Evolutionary conservation across 169 alveolate species (phyloP).

Genomic region (Babesia bovis): DNA sequence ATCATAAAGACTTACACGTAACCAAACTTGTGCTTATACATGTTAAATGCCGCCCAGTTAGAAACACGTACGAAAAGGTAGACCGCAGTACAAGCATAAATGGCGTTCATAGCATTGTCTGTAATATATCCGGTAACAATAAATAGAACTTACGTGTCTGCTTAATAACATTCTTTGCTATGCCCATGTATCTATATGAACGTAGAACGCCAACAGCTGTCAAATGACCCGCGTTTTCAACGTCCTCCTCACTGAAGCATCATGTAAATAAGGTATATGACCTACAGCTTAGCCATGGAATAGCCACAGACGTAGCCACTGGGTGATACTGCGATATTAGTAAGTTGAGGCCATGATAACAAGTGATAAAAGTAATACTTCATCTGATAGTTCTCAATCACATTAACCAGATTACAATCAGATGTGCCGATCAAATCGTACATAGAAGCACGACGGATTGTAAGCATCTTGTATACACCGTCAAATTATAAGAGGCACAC

Average conservation of each 20-base stretch:
- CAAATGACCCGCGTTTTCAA: slow-evolving; percentile 75
- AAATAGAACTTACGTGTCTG: slow-evolving; percentile 66
- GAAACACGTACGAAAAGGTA: slow-evolving; percentile 71
- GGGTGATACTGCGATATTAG: slow-evolving; percentile 67
- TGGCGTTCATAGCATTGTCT: slow-evolving; percentile 62
- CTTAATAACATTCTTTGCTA: slow-evolving; percentile 66
- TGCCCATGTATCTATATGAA: slow-evolving; percentile 69
- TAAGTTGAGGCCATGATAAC: slow-evolving; percentile 92
- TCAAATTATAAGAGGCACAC: no score
- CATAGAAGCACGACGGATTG: slow-evolving; percentile 68
- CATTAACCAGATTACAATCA: slow-evolving; percentile 74
- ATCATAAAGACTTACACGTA: slow-evolving; percentile 69
- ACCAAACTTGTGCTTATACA: slow-evolving; percentile 66
- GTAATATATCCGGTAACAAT: background rate
- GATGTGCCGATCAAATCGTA: slow-evolving; percentile 73
- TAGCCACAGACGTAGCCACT: slow-evolving; percentile 77
- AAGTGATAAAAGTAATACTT: slow-evolving; percentile 94
- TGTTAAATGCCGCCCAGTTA: slow-evolving; percentile 71
- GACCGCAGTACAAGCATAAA: slow-evolving; percentile 48
- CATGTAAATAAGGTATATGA: no score
- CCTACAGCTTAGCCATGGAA: slow-evolving; percentile 71
- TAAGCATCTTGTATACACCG: slow-evolving; percentile 62
- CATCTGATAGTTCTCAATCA: slow-evolving; percentile 90
- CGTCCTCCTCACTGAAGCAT: slow-evolving; percentile 69
- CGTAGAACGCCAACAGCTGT: slow-evolving; percentile 78